A percentile compares a stretch with the other conserved stretches of the same genome.
These are phyloP conservation scores for Chytriomyces sp. DNA, from an alignment of 192 early-diverging fungal genomes.

Conservation along the genomic window DNA sequence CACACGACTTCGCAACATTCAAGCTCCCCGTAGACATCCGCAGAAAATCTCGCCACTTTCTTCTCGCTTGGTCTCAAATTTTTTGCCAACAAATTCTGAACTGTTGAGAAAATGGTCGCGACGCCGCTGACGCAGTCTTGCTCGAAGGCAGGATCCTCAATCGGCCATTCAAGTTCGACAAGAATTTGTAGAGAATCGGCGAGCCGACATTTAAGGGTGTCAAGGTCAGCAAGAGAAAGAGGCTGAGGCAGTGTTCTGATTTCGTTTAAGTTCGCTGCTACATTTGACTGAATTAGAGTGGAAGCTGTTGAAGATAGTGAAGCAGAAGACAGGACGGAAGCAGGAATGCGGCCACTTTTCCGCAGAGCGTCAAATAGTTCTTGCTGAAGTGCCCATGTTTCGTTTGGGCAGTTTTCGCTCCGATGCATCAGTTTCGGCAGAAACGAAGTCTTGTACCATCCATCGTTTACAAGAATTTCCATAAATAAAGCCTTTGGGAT, in stretches of 20 bases:
- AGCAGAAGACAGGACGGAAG: background rate
- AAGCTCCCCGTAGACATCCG: background rate
- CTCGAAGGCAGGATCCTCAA: background rate
- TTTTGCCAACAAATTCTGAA: background rate
- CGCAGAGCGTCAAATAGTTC: constrained; percentile 1
- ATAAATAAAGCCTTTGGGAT: constrained; percentile 10
- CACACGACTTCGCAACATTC: constrained; percentile 1
- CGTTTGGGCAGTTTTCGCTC: background rate
- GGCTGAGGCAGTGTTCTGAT: background rate
- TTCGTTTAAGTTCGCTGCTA: background rate
- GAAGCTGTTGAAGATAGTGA: background rate
- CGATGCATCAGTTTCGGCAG: constrained; percentile 6
- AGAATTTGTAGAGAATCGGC: background rate
- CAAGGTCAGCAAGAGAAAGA: background rate
- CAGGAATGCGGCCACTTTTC: background rate
- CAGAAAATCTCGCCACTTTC: background rate
- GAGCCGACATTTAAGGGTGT: background rate
- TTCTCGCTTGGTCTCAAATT: background rate
- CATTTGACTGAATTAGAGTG: background rate
- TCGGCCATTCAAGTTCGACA: background rate
- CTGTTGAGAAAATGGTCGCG: background rate
- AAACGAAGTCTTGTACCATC: constrained; percentile 13
- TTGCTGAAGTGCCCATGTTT: background rate
- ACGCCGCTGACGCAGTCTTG: background rate
- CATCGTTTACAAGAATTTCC: constrained; percentile 15